Evolutionary conservation across 2,329 filamentous ascomycete species (phyloP).

Genomic region (Pseudonectria foliicola): DNA sequence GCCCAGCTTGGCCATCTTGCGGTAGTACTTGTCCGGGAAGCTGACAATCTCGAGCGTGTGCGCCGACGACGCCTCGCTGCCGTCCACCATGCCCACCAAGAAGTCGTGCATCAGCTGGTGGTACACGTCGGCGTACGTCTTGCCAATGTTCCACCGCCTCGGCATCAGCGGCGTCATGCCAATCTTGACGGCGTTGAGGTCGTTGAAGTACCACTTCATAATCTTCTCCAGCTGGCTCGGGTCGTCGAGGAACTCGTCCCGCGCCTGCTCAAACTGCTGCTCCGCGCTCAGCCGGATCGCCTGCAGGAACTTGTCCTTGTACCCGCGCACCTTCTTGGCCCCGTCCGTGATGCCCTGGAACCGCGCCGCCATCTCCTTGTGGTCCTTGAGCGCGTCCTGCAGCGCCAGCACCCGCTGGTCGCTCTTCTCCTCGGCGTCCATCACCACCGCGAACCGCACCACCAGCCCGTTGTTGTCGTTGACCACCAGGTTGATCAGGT

Average conservation of each 20-base stretch:
- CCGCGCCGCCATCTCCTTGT: constrained; percentile 85
- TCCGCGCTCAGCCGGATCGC: constrained; percentile 68
- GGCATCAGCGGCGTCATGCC: constrained; percentile 91
- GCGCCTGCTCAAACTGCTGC: constrained; percentile 64
- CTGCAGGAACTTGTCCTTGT: constrained; percentile 91
- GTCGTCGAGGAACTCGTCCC: constrained; percentile 73
- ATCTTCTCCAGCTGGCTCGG: constrained; percentile 77
- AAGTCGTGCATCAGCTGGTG: constrained; percentile 95
- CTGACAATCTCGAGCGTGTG: constrained; percentile 89
- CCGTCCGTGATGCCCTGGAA: constrained; percentile 95
- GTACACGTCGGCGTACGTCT: constrained; percentile 84
- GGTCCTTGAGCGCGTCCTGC: constrained; percentile 90
- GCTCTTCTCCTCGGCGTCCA: constrained; percentile 94
- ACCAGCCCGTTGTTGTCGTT: constrained; percentile 83
- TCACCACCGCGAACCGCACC: constrained; percentile 83
- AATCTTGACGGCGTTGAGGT: constrained; percentile 87
- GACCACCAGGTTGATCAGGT: constrained; percentile 80
- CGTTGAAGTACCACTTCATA: constrained; percentile 96
- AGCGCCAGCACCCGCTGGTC: constrained; percentile 85
- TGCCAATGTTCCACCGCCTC: constrained; percentile 92
- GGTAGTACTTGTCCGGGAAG: constrained; percentile 93
- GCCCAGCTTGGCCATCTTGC: constrained; percentile 88
- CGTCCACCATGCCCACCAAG: constrained; percentile 73
- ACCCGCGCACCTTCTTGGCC: constrained; percentile 84
- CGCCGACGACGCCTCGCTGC: constrained; percentile 74